phyloP scores from a whole-genome alignment of 441 rosid genomes.

The Populus hybrid region DNA sequence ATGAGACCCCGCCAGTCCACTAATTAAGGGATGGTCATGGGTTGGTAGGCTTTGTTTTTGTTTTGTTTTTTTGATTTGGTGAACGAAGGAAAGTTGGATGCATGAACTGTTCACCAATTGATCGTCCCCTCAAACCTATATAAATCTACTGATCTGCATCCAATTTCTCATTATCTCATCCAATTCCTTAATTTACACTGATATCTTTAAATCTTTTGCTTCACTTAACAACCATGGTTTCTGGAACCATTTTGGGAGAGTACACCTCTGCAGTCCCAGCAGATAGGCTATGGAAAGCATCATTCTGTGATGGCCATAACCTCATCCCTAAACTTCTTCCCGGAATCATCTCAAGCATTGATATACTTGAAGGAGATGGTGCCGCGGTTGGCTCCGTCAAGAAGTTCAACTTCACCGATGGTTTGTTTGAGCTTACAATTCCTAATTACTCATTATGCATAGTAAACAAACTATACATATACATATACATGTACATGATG shows the following conservation, averaged over 20 bases:
- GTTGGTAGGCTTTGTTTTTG: too few species aligned
- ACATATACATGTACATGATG: too few species aligned
- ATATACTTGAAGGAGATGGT: background rate
- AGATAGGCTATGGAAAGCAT: slow-evolving; percentile 12
- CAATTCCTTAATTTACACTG: background rate
- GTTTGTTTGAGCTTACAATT: background rate
- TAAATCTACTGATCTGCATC: background rate
- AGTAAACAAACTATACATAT: too few species aligned
- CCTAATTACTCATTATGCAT: background rate
- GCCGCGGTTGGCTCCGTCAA: slow-evolving; percentile 1
- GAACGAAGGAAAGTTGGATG: background rate
- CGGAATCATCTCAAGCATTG: slow-evolving; percentile 12
- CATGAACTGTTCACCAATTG: background rate
- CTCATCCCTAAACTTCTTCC: background rate
- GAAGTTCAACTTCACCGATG: slow-evolving; percentile 12
- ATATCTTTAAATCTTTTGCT: background rate
- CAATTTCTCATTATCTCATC: background rate
- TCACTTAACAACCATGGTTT: background rate
- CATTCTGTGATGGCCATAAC: slow-evolving; percentile 9
- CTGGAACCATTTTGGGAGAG: background rate
- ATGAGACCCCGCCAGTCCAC: too few species aligned
- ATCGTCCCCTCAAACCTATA: background rate
- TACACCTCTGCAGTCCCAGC: background rate
- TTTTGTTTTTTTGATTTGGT: too few species aligned
- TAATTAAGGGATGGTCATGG: too few species aligned